phyloP scores from a whole-genome alignment of 257 asterid species.

The Nicotiana sylvestris region DNA sequence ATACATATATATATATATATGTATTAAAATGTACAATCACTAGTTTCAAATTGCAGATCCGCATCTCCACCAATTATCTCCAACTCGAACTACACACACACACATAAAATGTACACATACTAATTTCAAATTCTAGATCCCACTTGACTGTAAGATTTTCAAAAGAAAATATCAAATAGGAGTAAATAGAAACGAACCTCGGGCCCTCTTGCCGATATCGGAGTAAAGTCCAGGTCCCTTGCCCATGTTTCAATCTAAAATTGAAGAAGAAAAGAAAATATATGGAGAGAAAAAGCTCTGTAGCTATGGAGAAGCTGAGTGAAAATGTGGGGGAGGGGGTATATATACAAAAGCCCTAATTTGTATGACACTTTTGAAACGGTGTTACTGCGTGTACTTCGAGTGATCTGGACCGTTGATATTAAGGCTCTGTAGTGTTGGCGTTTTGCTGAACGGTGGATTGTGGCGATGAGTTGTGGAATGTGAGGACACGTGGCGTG shows the following conservation, averaged over 20 bases:
- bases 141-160: no score
- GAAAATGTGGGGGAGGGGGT: not conserved
- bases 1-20: rapidly evolving
- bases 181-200: conserved; percentile 41
- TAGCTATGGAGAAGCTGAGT: not conserved
- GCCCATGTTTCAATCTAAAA: conserved; percentile 45
- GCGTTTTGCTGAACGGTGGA: conserved; percentile 33
- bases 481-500: conserved; percentile 24
- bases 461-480: conserved; percentile 27
- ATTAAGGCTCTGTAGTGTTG: not conserved
- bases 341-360: conserved; percentile 44
- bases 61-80: not conserved
- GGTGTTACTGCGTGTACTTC: conserved; percentile 18
- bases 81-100: no score
- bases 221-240: conserved; percentile 95
- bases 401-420: conserved; percentile 27
- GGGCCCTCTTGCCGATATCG: conserved; percentile 76
- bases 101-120: no score
- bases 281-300: not conserved
- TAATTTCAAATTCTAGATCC: no score
- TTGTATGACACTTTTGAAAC: conserved; percentile 12
- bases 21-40: not conserved
- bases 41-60: not conserved
- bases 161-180: not conserved
- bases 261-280: not conserved